Evolutionary conservation across 1,284 basidiomycete species (phyloP).

Genomic region (Trichosporon sp.): DNA sequence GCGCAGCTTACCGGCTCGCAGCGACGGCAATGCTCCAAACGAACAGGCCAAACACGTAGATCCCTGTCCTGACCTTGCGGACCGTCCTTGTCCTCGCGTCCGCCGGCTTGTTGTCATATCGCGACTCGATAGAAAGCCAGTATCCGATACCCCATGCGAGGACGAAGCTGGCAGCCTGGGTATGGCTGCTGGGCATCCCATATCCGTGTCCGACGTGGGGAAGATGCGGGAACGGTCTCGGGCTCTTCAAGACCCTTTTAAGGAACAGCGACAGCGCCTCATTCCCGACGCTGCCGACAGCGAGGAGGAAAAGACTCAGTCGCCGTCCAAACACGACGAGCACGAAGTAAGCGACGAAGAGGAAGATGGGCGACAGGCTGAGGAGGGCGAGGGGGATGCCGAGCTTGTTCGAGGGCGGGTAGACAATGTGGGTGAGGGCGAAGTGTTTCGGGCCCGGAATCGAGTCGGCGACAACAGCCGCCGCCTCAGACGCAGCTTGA

Average conservation of each 20-base stretch:
- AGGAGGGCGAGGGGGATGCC: constrained; percentile 53
- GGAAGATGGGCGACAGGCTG: constrained; percentile 55
- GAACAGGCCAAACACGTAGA: constrained; percentile 46
- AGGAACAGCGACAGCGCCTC: constrained; percentile 45
- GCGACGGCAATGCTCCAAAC: constrained; percentile 51
- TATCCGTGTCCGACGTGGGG: constrained; percentile 48
- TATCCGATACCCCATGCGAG: constrained; percentile 50
- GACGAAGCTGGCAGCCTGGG: constrained; percentile 52
- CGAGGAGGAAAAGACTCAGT: constrained; percentile 47
- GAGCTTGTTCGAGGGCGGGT: constrained; percentile 47
- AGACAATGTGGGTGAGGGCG: constrained; percentile 51
- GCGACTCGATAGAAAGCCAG: constrained; percentile 31
- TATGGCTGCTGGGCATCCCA: constrained; percentile 55
- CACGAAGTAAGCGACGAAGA: constrained; percentile 56
- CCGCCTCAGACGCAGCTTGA: constrained; percentile 49
- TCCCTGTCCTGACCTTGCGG: constrained; percentile 33
- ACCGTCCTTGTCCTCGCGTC: constrained; percentile 20
- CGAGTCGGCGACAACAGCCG: constrained; percentile 33
- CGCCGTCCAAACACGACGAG: constrained; percentile 51
- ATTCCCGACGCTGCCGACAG: constrained; percentile 45
- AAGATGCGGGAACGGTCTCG: constrained; percentile 29
- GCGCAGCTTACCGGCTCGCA: not conserved
- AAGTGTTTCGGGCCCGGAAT: constrained; percentile 44
- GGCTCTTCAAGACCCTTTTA: constrained; percentile 41
- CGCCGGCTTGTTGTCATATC: constrained; percentile 20